Percentiles rank a stretch among this genome's conserved stretches.
Conservation (phyloP, 768 basidiomycete genomes). For the Fomitopsis serialis region DNA sequence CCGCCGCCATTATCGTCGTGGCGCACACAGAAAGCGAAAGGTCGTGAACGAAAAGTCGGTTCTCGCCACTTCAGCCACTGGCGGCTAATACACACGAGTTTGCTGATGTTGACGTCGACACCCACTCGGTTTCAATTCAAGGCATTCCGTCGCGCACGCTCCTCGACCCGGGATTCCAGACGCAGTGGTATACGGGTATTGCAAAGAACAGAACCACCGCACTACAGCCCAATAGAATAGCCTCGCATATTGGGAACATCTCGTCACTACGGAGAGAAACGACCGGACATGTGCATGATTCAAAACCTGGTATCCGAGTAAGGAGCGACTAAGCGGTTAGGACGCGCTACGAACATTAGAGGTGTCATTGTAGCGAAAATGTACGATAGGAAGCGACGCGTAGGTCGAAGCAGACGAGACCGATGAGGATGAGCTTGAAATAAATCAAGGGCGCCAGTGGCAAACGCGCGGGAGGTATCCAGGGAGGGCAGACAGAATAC, state of each 20-base stretch:
- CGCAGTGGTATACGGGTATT: slow-evolving; percentile 20
- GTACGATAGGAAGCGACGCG: slow-evolving; percentile 38
- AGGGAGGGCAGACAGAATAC: neutral
- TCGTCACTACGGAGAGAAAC: slow-evolving; percentile 16
- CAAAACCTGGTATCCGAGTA: slow-evolving; percentile 24
- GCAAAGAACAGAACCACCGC: slow-evolving; percentile 19
- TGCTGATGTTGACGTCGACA: slow-evolving; percentile 21
- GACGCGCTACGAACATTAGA: slow-evolving; percentile 16
- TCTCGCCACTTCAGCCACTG: neutral
- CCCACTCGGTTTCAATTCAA: neutral
- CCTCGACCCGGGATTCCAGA: no score
- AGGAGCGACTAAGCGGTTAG: slow-evolving; percentile 46
- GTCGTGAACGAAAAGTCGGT: neutral
- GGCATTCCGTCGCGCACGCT: no score
- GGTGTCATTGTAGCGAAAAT: slow-evolving; percentile 26
- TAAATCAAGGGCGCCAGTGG: slow-evolving; percentile 15
- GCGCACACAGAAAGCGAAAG: slow-evolving; percentile 5
- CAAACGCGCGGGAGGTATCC: slow-evolving; percentile 9
- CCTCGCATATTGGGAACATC: slow-evolving; percentile 17
- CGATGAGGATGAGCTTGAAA: neutral
- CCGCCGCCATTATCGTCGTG: slow-evolving; percentile 48
- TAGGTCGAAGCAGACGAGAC: slow-evolving; percentile 7
- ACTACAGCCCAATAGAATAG: slow-evolving; percentile 18
- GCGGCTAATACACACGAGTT: slow-evolving; percentile 13
- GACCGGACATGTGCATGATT: slow-evolving; percentile 8